Evolutionary conservation across 2,329 filamentous ascomycete genomes (phyloP), one percentile per base, ranked within the genome.

Genomic region (Magnaporthiopsis poae): DNA sequence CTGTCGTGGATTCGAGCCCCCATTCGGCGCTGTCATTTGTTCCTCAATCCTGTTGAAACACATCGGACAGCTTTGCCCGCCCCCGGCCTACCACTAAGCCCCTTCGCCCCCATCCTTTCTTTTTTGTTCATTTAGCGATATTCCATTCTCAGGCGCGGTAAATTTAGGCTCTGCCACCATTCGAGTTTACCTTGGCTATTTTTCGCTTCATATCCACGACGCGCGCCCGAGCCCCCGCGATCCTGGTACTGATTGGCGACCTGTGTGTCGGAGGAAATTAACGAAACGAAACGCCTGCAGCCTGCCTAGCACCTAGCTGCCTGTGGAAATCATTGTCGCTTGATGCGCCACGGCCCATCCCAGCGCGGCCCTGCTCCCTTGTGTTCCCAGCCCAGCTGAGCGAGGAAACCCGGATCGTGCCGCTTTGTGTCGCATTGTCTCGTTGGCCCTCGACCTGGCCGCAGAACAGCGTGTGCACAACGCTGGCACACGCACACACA

Each of bases 11-110:
- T 52, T 52, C 15, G 39, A 36, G 2, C 61, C 1, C 36, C 13
- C 31, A 31, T 31, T 7, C 31, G 61, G 18, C 56, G 27, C 25
- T 62, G 61, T 35, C 61, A 62, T 62, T 62, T 62, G 61, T 62
- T 29, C 61, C 61, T 31, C 31, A 31, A 31, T 31, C 9, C 33
- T 36, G 29, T 62, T 62, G 27, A 36, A 62, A 33, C 27, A n/a
- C 15, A 5, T 62, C 46, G 46, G 46, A 13, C 21, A 21, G 46
- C 46, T 56, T 25, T 21, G 46, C 8, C 46, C 46, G 46, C 21
- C 21, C 46, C 46, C 46, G 25, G 9, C 46, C 46, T 25, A 25
- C 46, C 46, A 31, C 31, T 7, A 31, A n/a, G 15, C 18, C 21
- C 46, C 46, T 56, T 56, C 46, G 46, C 46, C 9, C 9, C 5